Evolutionary conservation across 257 asterid genomes (phyloP).

Genomic region (Lantana camara): DNA sequence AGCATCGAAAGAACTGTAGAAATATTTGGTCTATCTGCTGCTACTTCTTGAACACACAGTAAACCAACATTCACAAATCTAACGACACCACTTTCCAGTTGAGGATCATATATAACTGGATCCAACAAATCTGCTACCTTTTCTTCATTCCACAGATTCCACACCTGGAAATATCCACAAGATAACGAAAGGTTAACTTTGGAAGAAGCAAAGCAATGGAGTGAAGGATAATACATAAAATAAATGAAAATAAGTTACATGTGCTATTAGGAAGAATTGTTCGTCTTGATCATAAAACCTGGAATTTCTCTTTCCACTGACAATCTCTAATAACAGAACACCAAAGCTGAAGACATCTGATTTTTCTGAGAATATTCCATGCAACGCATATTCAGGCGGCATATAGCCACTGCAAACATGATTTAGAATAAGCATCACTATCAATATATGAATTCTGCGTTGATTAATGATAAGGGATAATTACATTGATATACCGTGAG

Average conservation of each 20-base stretch:
- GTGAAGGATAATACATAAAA: background rate
- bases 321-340: slow-evolving; percentile 40
- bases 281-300: slow-evolving; percentile 33
- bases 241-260: slow-evolving; percentile 43
- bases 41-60: slow-evolving; percentile 59
- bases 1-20: slow-evolving; percentile 50
- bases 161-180: slow-evolving; percentile 27
- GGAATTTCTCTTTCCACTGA: slow-evolving; percentile 27
- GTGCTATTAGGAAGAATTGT: slow-evolving; percentile 40
- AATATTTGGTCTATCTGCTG: slow-evolving; percentile 49
- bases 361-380: slow-evolving; percentile 44
- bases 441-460: too few species aligned
- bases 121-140: slow-evolving; percentile 30
- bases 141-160: slow-evolving; percentile 45
- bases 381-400: slow-evolving; percentile 50
- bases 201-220: background rate
- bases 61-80: slow-evolving; percentile 45
- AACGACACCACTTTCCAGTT: slow-evolving; percentile 37
- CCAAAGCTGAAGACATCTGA: slow-evolving; percentile 52
- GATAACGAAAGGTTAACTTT: background rate
- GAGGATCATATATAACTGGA: slow-evolving; percentile 27
- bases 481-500: too few species aligned
- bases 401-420: slow-evolving; percentile 46
- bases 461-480: too few species aligned
- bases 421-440: background rate